Percentiles rank a stretch among this genome's conserved stretches.
Conservation (phyloP, 441 rosid species). For the Euphorbia corollata region DNA sequence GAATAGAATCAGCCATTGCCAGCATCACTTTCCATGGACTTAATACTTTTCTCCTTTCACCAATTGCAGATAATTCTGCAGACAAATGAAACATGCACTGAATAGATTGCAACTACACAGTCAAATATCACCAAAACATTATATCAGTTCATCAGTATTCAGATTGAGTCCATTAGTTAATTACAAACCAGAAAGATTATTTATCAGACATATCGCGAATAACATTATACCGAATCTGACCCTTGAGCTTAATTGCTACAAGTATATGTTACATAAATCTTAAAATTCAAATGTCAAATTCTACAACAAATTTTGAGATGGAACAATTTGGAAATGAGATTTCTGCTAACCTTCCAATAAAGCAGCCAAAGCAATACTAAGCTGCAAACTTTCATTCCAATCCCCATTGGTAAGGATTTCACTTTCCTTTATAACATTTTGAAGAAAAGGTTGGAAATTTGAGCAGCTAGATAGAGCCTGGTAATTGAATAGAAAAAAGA, state of each 20-base stretch:
- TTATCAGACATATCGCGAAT: not conserved
- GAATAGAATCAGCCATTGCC: conserved; percentile 49
- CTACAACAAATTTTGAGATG: not conserved
- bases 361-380: conserved; percentile 52
- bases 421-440: conserved; percentile 45
- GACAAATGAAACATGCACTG: not conserved
- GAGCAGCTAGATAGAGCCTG: conserved; percentile 85
- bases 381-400: conserved; percentile 44
- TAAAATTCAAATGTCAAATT: not conserved
- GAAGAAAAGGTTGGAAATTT: conserved; percentile 51
- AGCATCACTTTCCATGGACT: conserved; percentile 68
- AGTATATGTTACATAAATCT: too few species aligned
- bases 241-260: too few species aligned
- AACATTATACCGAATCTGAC: too few species aligned
- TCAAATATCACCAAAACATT: not conserved
- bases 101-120: not conserved
- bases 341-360: conserved; percentile 48
- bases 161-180: too few species aligned
- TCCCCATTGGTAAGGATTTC: conserved; percentile 30
- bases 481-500: conserved; percentile 7
- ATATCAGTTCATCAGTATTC: too few species aligned
- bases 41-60: conserved; percentile 37
- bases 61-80: conserved; percentile 42
- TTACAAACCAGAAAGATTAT: too few species aligned
- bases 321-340: not conserved